phyloP scores from a whole-genome alignment of 208 protist species.

The Naegleria gruberi region DNA sequence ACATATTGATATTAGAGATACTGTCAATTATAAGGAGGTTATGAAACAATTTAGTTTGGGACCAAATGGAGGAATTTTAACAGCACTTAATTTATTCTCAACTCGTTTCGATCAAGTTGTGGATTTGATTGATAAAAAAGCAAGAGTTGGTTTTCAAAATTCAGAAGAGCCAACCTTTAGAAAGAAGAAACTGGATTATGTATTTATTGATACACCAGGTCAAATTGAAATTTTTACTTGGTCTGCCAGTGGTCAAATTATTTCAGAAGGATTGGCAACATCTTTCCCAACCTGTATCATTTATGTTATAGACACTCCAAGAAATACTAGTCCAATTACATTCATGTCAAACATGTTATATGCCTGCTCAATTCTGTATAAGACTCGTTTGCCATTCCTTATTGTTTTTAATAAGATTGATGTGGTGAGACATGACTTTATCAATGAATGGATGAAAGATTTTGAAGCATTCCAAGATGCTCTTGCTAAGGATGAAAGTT shows the following conservation, averaged over 20 bases:
- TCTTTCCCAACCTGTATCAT: slow-evolving; percentile 86
- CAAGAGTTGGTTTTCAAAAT: background rate
- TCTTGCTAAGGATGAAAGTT: slow-evolving; percentile 54
- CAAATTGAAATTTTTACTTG: slow-evolving; percentile 99
- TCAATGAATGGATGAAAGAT: slow-evolving; percentile 86
- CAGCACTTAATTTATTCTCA: slow-evolving; percentile 95
- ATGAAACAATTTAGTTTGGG: slow-evolving; percentile 94
- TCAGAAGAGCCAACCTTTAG: background rate
- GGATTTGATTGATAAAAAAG: slow-evolving; percentile 60
- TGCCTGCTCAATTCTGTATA: slow-evolving; percentile 95
- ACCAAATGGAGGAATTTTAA: slow-evolving; percentile 98
- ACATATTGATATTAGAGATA: slow-evolving; percentile 99
- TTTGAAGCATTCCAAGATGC: slow-evolving; percentile 67
- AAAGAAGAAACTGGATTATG: slow-evolving; percentile 63
- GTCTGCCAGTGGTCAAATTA: slow-evolving; percentile 93
- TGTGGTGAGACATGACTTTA: slow-evolving; percentile 65
- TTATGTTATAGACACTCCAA: slow-evolving; percentile 93
- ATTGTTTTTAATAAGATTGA: slow-evolving; percentile 97
- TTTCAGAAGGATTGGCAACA: slow-evolving; percentile 84
- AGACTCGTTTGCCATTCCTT: slow-evolving; percentile 91
- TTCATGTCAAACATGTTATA: slow-evolving; percentile 99
- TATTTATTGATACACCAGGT: slow-evolving; percentile 96
- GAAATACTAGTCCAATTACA: slow-evolving; percentile 80
- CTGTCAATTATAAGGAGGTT: slow-evolving; percentile 94
- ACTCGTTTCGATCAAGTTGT: slow-evolving; percentile 96